Base-by-base conservation (phyloP, 108 stramenopile genomes). In the Cyclotella sp. region DNA sequence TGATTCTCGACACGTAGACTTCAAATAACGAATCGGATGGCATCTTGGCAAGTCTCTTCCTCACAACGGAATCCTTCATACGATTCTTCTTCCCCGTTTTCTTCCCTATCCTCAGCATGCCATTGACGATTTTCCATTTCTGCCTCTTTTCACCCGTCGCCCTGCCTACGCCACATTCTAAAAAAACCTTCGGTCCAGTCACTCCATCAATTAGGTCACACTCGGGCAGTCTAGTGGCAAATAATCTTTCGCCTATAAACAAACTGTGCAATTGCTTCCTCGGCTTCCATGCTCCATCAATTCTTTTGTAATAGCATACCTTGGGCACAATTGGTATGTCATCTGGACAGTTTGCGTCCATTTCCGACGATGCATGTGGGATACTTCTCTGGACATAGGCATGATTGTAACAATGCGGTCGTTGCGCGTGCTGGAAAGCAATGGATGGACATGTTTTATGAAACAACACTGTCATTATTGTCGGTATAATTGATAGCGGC, bases 121-220 rank as follows among this genome's bases (percentile, higher is more conserved):
- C 89, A 40, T 84, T 84, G 19, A 89, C 89, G 30, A 90, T 90
- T 18, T 74, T 81, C 90, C 90, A 91, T 22, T 80, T 68, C 22
- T 81, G 78, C 30, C 79, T 49, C 14, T 26, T 65, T 39, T 68
- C 45, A 26, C 6, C 64, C 4, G 22, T 61, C 40, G 19, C 78
- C 22, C 58, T 70, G 0, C 82, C 83, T 13, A 89, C 83, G 10
- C 93, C 93, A 68, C 87, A 88, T 68, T 94, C 93, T 41, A 88
- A 83, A 40, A 80, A 94, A 3, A 89, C 79, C 68, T 42, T 55
- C 15, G 90, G 88, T 0, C 93, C 93, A 1, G 93, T 90, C 42
- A 82, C 89, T 14, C 88, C 93, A 47, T 85, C 72, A 45, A 94
- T 61, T 34, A 82, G 61, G 28, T 91, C 89, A 63, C 86, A 78